Conservation (phyloP, 1,284 basidiomycete genomes). For the Puccinia hordei region DNA sequence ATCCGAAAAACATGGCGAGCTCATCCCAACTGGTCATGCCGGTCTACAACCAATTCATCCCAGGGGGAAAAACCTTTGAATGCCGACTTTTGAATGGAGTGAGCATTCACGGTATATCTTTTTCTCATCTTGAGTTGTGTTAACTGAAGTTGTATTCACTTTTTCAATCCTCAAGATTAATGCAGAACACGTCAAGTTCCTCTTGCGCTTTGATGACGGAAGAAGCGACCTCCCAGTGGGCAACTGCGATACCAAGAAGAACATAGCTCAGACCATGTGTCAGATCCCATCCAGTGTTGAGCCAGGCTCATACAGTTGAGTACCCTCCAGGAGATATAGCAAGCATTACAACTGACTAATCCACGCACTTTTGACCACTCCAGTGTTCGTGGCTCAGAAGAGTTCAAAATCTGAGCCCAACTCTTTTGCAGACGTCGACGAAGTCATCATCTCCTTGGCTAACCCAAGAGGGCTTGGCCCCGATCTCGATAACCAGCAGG, state of each 20-base stretch:
- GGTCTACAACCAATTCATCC: slow-evolving; percentile 16
- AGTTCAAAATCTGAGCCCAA: background rate
- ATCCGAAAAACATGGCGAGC: background rate
- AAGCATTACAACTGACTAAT: background rate
- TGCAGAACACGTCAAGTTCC: slow-evolving; percentile 12
- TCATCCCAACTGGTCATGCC: slow-evolving; percentile 4
- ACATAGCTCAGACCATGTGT: slow-evolving; percentile 21
- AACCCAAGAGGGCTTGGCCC: slow-evolving; percentile 26
- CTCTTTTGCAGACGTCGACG: slow-evolving; percentile 9
- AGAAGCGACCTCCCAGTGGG: slow-evolving; percentile 16
- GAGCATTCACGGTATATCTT: background rate
- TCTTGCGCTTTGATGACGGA: slow-evolving; percentile 11
- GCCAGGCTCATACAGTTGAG: slow-evolving; percentile 35
- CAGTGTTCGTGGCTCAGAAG: slow-evolving; percentile 24
- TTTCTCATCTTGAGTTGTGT: background rate
- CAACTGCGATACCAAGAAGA: slow-evolving; percentile 6
- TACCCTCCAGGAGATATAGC: background rate
- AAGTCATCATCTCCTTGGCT: slow-evolving; percentile 16
- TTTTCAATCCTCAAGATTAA: background rate
- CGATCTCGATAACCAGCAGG: background rate
- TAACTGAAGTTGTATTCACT: background rate
- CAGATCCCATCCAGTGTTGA: slow-evolving; percentile 25
- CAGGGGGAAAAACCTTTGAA: slow-evolving; percentile 7
- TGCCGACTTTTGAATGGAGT: slow-evolving; percentile 29
- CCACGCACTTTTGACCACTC: background rate